These are phyloP conservation scores for Saccharomycopsis sp. DNA, from an alignment of 805 yeast genomes.

Conservation along the genomic window DNA sequence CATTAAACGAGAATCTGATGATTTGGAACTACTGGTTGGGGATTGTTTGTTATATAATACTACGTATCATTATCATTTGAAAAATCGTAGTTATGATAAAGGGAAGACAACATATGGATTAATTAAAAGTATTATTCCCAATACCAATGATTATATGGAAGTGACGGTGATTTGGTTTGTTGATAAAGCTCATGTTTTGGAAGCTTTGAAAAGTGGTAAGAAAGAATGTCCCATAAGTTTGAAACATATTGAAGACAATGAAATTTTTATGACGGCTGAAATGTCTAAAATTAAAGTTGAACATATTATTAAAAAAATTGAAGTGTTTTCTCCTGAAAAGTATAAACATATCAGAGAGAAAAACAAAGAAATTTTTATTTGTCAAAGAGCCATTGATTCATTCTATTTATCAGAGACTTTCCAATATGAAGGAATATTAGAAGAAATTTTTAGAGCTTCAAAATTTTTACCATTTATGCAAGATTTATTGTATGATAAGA, in stretches of 20 bases:
- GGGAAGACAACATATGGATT: constrained; percentile 3
- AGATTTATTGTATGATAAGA: neutral
- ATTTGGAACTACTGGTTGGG: constrained; percentile 8
- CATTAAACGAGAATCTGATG: constrained; percentile 5
- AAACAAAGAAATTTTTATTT: constrained; percentile 27
- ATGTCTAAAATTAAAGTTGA: constrained; percentile 3
- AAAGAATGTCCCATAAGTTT: neutral
- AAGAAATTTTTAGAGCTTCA: constrained; percentile 21
- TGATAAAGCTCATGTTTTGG: constrained; percentile 1
- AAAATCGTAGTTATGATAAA: neutral
- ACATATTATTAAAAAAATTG: constrained; percentile 6
- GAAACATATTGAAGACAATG: constrained; percentile 1
- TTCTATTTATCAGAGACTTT: constrained; percentile 27
- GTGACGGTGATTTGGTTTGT: constrained; percentile 3
- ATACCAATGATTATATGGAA: constrained; percentile 11
- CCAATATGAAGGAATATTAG: constrained; percentile 29
- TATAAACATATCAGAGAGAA: neutral
- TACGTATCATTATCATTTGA: neutral
- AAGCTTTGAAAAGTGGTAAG: neutral
- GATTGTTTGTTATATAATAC: constrained; percentile 9
- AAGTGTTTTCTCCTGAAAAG: neutral
- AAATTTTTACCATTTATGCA: constrained; percentile 26
- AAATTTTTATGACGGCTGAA: constrained; percentile 11
- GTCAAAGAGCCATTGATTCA: constrained; percentile 33
- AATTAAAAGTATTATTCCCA: constrained; percentile 5